Evolutionary conservation across 805 yeast genomes (phyloP).

Genomic region (Yamadazyma paraphyllophila): DNA sequence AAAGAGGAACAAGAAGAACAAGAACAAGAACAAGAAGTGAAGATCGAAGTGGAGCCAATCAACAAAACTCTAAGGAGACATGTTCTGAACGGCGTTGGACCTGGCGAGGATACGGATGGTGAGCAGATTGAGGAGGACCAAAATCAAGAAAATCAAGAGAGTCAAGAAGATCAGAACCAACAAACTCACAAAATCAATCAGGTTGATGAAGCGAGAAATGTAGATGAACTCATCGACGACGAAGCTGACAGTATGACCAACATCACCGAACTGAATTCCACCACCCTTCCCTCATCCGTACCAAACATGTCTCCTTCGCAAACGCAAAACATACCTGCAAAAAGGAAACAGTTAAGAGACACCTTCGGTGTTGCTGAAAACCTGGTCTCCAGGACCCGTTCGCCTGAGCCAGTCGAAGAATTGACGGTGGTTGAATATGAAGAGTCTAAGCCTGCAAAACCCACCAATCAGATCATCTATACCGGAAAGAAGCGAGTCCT

Average conservation of each 20-base stretch:
- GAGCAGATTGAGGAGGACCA: not conserved
- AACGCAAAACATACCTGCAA: not conserved
- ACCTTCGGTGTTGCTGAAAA: not conserved
- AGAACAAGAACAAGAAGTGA: not conserved
- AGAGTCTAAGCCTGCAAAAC: too few species aligned
- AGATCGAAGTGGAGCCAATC: too few species aligned
- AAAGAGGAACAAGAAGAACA: too few species aligned
- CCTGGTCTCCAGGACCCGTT: too few species aligned
- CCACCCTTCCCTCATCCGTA: too few species aligned
- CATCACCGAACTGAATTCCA: too few species aligned
- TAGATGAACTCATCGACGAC: not conserved
- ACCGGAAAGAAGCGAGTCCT: conserved; percentile 18
- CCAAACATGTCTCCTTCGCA: too few species aligned
- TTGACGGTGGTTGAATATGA: too few species aligned
- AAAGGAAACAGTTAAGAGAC: not conserved
- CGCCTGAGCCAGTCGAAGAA: too few species aligned
- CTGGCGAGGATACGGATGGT: not conserved
- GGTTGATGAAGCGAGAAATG: too few species aligned
- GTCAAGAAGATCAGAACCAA: conserved; percentile 2
- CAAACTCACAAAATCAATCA: not conserved
- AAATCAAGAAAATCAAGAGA: conserved; percentile 1
- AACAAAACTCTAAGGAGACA: not conserved
- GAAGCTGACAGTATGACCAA: too few species aligned
- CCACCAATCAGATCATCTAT: not conserved
- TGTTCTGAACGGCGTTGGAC: not conserved